Conservation (phyloP, 768 basidiomycete genomes). For the Phylloporus arenicola region DNA sequence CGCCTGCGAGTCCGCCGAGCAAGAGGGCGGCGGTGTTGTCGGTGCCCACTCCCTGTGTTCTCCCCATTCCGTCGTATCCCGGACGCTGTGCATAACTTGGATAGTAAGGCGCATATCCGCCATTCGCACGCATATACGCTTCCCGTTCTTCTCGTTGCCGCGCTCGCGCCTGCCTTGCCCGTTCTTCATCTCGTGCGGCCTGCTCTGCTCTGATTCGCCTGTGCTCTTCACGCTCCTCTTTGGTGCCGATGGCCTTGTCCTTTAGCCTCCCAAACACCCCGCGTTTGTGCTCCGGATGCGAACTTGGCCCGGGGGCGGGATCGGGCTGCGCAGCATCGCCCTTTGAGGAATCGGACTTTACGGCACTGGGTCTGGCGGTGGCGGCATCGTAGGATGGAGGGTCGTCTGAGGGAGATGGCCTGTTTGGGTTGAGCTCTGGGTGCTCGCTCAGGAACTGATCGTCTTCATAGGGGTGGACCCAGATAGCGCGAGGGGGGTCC, state of each 20-base stretch:
- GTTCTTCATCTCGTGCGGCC: constrained; percentile 19
- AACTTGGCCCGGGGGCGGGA: neutral
- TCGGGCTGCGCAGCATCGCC: neutral
- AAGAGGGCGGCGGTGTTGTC: constrained; percentile 19
- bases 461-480: constrained; percentile 71
- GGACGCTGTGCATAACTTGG: constrained; percentile 10
- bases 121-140: constrained; percentile 32
- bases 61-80: neutral
- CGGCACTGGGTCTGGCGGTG: constrained; percentile 20
- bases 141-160: constrained; percentile 27
- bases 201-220: constrained; percentile 31
- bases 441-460: constrained; percentile 55
- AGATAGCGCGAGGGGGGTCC: constrained; percentile 59
- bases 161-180: constrained; percentile 13
- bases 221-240: constrained; percentile 54
- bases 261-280: constrained; percentile 58
- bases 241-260: constrained; percentile 58
- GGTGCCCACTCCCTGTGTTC: neutral
- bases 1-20: constrained; percentile 45
- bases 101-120: constrained; percentile 28
- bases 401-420: constrained; percentile 1
- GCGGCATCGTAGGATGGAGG: constrained; percentile 26
- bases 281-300: constrained; percentile 33
- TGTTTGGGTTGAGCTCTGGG: constrained; percentile 41
- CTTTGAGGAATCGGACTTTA: neutral